Percentiles rank a stretch among this genome's conserved stretches.
These are phyloP conservation scores for Leishmania tarentolae DNA, from an alignment of 208 protist species.

Conservation along the genomic window DNA sequence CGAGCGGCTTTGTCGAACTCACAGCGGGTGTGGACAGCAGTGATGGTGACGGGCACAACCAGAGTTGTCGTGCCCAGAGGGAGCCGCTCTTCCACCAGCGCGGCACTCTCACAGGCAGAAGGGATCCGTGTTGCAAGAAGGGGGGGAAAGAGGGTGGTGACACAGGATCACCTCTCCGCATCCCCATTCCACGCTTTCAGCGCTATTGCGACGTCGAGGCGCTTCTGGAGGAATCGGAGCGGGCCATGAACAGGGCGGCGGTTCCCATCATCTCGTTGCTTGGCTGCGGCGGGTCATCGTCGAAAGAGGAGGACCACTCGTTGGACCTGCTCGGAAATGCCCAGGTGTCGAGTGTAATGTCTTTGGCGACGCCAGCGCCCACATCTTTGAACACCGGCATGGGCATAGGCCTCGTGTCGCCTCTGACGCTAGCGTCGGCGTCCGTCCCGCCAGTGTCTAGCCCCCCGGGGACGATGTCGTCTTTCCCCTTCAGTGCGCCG, in stretches of 20 bases:
- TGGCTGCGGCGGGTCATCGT: neutral
- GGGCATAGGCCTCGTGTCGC: conserved; percentile 8
- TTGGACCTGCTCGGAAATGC: neutral
- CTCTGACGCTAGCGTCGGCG: neutral
- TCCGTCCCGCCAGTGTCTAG: conserved; percentile 7
- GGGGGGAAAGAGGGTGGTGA: neutral
- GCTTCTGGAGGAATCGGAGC: conserved; percentile 30
- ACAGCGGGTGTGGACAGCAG: neutral
- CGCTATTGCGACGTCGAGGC: conserved; percentile 23
- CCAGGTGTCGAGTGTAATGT: conserved; percentile 15
- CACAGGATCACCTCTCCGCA: neutral
- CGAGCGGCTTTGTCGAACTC: neutral
- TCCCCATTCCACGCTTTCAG: conserved; percentile 21
- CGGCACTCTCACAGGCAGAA: neutral
- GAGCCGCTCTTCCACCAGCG: neutral
- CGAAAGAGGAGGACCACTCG: neutral
- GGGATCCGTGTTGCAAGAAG: neutral
- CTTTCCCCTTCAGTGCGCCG: conserved; percentile 2
- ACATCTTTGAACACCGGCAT: neutral
- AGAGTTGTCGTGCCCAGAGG: neutral
- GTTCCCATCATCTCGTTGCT: conserved; percentile 32
- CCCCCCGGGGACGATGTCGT: neutral
- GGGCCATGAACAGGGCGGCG: neutral
- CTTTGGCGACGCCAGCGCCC: conserved; percentile 10
- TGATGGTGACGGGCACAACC: neutral